Evolutionary conservation across 2,329 filamentous ascomycete species (phyloP).

Genomic region (Trichoderma hamatum): DNA sequence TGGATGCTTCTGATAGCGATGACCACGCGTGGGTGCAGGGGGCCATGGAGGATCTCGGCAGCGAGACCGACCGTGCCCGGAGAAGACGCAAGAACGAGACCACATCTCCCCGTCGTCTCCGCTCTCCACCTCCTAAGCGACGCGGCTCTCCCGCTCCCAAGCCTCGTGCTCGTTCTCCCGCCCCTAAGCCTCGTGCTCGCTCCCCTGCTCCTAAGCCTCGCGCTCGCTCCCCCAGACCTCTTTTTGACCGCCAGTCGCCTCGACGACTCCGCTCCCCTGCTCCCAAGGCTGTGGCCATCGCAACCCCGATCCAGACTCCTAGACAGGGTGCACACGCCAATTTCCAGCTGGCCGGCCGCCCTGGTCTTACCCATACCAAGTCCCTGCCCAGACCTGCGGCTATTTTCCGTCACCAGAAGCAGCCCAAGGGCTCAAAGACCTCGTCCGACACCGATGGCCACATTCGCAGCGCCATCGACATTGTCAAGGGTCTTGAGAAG

Average conservation of each 20-base stretch:
- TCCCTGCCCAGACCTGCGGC: slow-evolving; percentile 82
- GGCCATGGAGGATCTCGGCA: slow-evolving; percentile 66
- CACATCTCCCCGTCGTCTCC: slow-evolving; percentile 49
- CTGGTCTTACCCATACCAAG: slow-evolving; percentile 75
- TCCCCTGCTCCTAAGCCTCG: slow-evolving; percentile 50
- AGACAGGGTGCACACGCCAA: slow-evolving; percentile 44
- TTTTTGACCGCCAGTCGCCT: slow-evolving; percentile 72
- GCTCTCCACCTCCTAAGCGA: slow-evolving; percentile 48
- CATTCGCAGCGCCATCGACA: slow-evolving; percentile 92
- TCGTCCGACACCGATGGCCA: slow-evolving; percentile 57
- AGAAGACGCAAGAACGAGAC: slow-evolving; percentile 55
- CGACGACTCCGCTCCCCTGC: slow-evolving; percentile 71
- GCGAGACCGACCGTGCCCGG: slow-evolving; percentile 57
- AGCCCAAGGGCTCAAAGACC: slow-evolving; percentile 45
- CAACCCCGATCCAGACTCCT: slow-evolving; percentile 45
- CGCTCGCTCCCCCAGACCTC: slow-evolving; percentile 54
- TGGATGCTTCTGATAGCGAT: slow-evolving; percentile 66
- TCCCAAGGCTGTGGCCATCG: slow-evolving; percentile 47
- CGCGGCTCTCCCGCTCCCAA: slow-evolving; percentile 45
- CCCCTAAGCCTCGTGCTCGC: slow-evolving; percentile 36
- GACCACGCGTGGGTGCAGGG: slow-evolving; percentile 71
- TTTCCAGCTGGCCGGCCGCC: slow-evolving; percentile 55
- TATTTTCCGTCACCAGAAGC: slow-evolving; percentile 61
- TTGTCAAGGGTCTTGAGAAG: slow-evolving; percentile 92
- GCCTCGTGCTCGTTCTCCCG: slow-evolving; percentile 49